Percentiles rank a stretch among this genome's conserved stretches.
phyloP scores from a whole-genome alignment of 1,284 basidiomycete species.

The Austroboletus sp. region DNA sequence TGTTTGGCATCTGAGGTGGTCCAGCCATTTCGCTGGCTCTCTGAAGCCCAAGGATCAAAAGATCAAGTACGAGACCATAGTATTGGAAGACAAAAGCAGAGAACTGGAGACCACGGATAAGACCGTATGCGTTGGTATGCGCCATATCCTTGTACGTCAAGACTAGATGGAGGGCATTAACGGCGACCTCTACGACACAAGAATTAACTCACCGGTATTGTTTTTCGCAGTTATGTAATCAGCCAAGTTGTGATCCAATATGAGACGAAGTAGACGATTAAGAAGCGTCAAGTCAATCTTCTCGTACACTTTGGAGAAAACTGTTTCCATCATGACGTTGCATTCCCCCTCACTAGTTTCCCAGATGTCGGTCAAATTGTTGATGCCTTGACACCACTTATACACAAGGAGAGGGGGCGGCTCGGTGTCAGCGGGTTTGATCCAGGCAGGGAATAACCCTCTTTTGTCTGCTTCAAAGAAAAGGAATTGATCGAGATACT shows the following conservation, averaged over 20 bases:
- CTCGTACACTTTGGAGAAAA: constrained; percentile 92
- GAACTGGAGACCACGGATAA: constrained; percentile 93
- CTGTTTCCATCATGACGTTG: constrained; percentile 96
- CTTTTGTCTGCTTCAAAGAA: constrained; percentile 95
- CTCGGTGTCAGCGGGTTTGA: constrained; percentile 94
- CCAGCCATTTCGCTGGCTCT: constrained; percentile 96
- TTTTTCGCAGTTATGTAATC: constrained; percentile 98
- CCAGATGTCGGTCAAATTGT: constrained; percentile 91
- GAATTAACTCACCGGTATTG: constrained; percentile 59
- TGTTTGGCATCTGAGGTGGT: constrained; percentile 90
- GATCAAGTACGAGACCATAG: constrained; percentile 84
- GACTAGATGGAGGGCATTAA: constrained; percentile 36
- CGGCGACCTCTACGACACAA: neutral
- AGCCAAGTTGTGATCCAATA: constrained; percentile 94
- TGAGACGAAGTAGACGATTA: constrained; percentile 87
- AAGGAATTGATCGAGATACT: constrained; percentile 88
- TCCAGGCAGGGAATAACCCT: constrained; percentile 93
- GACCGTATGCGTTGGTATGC: constrained; percentile 84
- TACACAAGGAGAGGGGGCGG: constrained; percentile 93
- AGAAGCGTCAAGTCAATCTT: constrained; percentile 94
- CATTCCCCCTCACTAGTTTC: constrained; percentile 95
- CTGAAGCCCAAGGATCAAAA: constrained; percentile 88
- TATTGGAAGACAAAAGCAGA: constrained; percentile 97
- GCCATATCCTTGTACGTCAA: constrained; percentile 94
- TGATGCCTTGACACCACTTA: constrained; percentile 95